Base-by-base conservation (phyloP, 2,329 filamentous ascomycete species). In the Neopestalotiopsis clavispora region DNA sequence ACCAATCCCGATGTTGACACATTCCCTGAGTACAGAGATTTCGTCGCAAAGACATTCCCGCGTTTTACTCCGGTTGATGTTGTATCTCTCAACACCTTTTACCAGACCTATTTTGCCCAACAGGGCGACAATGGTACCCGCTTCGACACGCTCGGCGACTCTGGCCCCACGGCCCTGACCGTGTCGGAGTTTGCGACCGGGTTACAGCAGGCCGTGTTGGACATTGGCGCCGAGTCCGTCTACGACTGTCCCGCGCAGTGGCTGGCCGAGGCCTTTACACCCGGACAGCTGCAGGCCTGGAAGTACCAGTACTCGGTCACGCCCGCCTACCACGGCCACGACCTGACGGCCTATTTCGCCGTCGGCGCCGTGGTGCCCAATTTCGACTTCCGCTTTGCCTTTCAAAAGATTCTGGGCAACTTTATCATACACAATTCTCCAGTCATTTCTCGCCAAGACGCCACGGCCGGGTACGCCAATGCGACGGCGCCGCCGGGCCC, bases 221-320 rank as follows among this genome's bases (percentile, higher is more conserved):
- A 88, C 73, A 83, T 89, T 64, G 86, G 85, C 71, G 86, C 83
- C 59, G 87, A 90, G 75, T 80, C 83, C 1, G 86, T 85, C 2
- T 89, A 89, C 69, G 80, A 85, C 60, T 90, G 88, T 73, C 84
- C 87, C 0, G 82, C 84, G 0, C 88, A 89, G n/a, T 66, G 64
- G 64, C 64, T 66, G 4, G 64, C 64, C 72, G 6, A 71, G 14
- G 73, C 68, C 14, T 76, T 78, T 2, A 70, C 14, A 3, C n/a
- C n/a, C 5, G 32, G 34, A 10, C 3, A 14, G 13, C 59, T 20
- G 7, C 30, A 79, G 38, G 78, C 80, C 4, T 86, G 81, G 78
- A 83, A 83, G 57, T 86, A 86, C 72, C 85, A 87, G 71, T 86
- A 82, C 73, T 84, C 82, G 4, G 80, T 84, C 38, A 77, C 81